Evolutionary conservation across 2,329 filamentous ascomycete genomes (phyloP).

Genomic region (Huntiella bhutanensis): DNA sequence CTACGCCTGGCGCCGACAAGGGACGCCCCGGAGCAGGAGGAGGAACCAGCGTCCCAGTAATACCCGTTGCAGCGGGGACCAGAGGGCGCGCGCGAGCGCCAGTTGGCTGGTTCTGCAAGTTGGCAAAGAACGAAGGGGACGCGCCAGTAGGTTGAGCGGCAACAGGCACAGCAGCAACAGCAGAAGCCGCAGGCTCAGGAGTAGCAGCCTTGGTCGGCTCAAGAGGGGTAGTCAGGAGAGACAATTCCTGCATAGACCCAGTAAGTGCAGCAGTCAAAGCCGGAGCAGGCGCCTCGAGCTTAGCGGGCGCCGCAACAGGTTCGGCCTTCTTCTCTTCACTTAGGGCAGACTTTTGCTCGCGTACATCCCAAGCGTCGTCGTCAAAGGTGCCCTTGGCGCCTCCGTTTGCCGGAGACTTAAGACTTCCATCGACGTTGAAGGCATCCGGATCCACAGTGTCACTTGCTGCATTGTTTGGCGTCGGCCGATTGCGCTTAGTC

Average conservation of each 20-base stretch:
- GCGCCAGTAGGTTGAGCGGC: conserved; percentile 32
- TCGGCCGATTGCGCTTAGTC: conserved; percentile 86
- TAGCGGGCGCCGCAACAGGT: neutral
- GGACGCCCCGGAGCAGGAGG: conserved; percentile 57
- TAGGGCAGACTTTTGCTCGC: conserved; percentile 31
- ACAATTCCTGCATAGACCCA: conserved; percentile 45
- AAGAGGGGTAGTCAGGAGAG: conserved; percentile 32
- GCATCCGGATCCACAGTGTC: conserved; percentile 77
- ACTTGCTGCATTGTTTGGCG: conserved; percentile 67
- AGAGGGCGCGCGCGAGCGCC: conserved; percentile 21
- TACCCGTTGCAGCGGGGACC: conserved; percentile 16
- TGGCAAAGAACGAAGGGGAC: conserved; percentile 38
- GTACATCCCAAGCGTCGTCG: conserved; percentile 87
- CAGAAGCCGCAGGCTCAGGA: conserved; percentile 13
- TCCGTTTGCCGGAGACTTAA: conserved; percentile 13
- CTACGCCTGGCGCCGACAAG: conserved; percentile 63
- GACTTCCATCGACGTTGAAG: conserved; percentile 36
- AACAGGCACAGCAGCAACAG: conserved; percentile 17
- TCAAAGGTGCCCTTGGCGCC: conserved; percentile 49
- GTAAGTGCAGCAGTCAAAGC: conserved; percentile 23
- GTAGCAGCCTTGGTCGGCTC: conserved; percentile 27
- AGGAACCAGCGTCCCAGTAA: conserved; percentile 21
- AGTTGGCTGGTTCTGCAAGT: conserved; percentile 19
- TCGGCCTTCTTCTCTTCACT: conserved; percentile 4
- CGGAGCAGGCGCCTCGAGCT: conserved; percentile 17